Evolutionary conservation across 129 eudicot genomes (phyloP).

Genomic region (Centella asiatica): DNA sequence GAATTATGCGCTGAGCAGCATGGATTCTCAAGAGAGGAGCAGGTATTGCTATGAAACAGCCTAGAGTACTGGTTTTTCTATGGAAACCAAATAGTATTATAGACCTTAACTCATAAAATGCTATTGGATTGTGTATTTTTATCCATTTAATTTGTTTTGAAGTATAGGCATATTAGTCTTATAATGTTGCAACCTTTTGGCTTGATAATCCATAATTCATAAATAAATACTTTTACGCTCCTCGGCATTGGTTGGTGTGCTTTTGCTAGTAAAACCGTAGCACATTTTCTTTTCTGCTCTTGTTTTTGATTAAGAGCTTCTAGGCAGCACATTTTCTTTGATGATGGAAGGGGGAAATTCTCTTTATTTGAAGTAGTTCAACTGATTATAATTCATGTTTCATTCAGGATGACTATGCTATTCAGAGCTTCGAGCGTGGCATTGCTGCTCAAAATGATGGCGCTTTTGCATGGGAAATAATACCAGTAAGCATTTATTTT

Average conservation of each 20-base stretch:
- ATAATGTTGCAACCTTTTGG: slow-evolving; percentile 1
- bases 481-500: slow-evolving; percentile 54
- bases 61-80: not conserved
- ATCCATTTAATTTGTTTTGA: not conserved
- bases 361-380: not conserved
- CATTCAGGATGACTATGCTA: slow-evolving; percentile 80
- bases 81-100: not conserved
- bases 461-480: slow-evolving; percentile 93
- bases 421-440: slow-evolving; percentile 94
- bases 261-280: not conserved
- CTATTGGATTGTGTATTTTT: not conserved
- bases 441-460: slow-evolving; percentile 86
- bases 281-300: not conserved
- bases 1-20: slow-evolving; percentile 88
- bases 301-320: not conserved
- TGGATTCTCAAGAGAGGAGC: slow-evolving; percentile 74
- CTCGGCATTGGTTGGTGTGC: not conserved
- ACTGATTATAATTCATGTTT: not conserved
- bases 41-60: slow-evolving; percentile 34
- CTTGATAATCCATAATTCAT: not conserved
- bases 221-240: not conserved
- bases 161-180: not conserved
- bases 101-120: not conserved
- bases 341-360: not conserved
- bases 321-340: not conserved